phyloP scores from a whole-genome alignment of 345 rosid species.

The Diplotaxis tenuifolia region DNA sequence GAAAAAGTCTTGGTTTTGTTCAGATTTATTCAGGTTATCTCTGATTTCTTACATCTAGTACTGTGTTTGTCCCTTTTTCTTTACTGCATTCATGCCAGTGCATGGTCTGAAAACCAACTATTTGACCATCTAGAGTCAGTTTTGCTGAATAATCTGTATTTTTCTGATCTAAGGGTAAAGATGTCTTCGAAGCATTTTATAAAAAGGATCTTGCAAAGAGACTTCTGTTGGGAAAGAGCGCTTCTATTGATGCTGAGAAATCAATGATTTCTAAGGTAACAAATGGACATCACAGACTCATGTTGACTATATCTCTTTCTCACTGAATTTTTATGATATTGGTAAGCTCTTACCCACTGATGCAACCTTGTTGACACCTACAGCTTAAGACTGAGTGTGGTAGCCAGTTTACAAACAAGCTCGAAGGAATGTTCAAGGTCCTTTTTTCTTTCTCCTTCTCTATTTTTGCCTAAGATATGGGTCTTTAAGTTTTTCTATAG shows the following conservation, averaged over 20 bases:
- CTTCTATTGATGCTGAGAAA: slow-evolving; percentile 98
- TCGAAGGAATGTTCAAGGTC: slow-evolving; percentile 99
- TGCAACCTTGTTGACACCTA: slow-evolving; percentile 28
- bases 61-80: slow-evolving; percentile 9
- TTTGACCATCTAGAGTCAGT: slow-evolving; percentile 9
- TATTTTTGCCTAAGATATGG: neutral
- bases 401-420: slow-evolving; percentile 97
- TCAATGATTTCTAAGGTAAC: slow-evolving; percentile 97
- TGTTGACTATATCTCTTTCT: neutral
- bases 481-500: neutral
- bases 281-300: neutral
- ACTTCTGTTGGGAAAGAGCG: slow-evolving; percentile 90
- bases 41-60: neutral
- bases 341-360: slow-evolving; percentile 27
- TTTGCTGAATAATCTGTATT: slow-evolving; percentile 25
- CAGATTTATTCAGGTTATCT: slow-evolving; percentile 91
- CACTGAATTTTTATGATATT: neutral
- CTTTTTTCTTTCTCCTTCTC: slow-evolving; percentile 16
- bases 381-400: slow-evolving; percentile 99
- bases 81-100: neutral
- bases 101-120: neutral
- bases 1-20: slow-evolving; percentile 95
- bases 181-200: slow-evolving; percentile 97
- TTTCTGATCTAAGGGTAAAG: slow-evolving; percentile 71
- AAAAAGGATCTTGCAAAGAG: slow-evolving; percentile 99